phyloP scores from a whole-genome alignment of 208 protist species.

The Angomonas desouzai region DNA sequence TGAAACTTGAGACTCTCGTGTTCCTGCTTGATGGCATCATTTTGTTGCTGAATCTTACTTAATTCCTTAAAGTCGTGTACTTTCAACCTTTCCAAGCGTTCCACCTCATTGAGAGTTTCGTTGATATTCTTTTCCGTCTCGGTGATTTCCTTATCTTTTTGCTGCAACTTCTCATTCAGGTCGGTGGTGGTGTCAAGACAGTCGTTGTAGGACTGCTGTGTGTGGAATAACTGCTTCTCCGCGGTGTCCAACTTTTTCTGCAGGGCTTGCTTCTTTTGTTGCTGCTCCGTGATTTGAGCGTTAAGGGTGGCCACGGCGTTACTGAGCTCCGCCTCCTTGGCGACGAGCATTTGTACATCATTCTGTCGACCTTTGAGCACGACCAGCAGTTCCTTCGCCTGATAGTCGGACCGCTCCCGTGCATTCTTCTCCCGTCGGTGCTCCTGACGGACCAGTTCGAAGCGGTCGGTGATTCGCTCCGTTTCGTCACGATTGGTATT shows the following conservation, averaged over 20 bases:
- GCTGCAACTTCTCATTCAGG: slow-evolving; percentile 76
- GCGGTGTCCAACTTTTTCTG: slow-evolving; percentile 88
- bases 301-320: background rate
- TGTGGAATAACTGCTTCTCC: slow-evolving; percentile 84
- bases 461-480: slow-evolving; percentile 43
- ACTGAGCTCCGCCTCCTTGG: slow-evolving; percentile 34
- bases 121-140: slow-evolving; percentile 70
- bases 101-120: slow-evolving; percentile 48
- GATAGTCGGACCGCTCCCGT: slow-evolving; percentile 87
- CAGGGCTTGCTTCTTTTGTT: slow-evolving; percentile 45
- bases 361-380: slow-evolving; percentile 56
- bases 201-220: slow-evolving; percentile 89
- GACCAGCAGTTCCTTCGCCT: slow-evolving; percentile 80
- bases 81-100: slow-evolving; percentile 55
- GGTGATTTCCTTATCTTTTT: slow-evolving; percentile 64
- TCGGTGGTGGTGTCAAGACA: slow-evolving; percentile 86
- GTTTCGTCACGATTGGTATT: slow-evolving; percentile 54
- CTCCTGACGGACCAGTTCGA: slow-evolving; percentile 61
- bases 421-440: slow-evolving; percentile 86
- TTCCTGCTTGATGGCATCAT: slow-evolving; percentile 72
- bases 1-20: slow-evolving; percentile 78
- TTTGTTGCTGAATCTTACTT: slow-evolving; percentile 75
- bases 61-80: slow-evolving; percentile 81
- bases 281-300: slow-evolving; percentile 54
- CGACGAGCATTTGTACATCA: slow-evolving; percentile 21